A percentile compares a stretch with the other conserved stretches of the same genome.
phyloP scores from a whole-genome alignment of 192 early-diverging fungal species.

The Backusella sp. region DNA sequence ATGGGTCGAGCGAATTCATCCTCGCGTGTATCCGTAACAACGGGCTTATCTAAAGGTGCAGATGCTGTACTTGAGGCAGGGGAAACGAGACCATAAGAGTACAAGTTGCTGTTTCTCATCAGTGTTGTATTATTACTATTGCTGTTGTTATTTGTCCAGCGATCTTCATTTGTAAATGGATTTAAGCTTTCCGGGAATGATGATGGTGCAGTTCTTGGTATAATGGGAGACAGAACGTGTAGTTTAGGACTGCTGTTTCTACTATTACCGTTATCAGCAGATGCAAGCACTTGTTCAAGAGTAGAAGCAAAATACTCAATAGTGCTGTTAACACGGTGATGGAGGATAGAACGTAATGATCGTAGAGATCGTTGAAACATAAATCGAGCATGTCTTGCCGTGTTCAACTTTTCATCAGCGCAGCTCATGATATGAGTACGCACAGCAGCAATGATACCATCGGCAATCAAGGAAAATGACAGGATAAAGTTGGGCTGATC shows the following conservation, averaged over 20 bases:
- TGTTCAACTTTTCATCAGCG: background rate
- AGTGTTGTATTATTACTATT: background rate
- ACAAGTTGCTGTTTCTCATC: background rate
- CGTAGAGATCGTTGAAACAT: constrained; percentile 26
- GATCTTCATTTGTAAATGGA: background rate
- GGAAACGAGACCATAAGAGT: constrained; percentile 2
- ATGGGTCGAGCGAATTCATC: background rate
- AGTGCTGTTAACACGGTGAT: background rate
- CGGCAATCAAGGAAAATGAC: background rate
- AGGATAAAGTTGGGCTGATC: constrained; percentile 22
- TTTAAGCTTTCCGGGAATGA: background rate
- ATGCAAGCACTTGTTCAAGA: background rate
- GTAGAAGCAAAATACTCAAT: background rate
- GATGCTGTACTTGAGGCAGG: constrained; percentile 8
- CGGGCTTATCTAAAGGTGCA: background rate
- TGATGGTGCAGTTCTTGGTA: background rate
- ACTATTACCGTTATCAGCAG: background rate
- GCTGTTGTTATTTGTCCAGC: background rate
- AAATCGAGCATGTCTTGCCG: constrained; percentile 13
- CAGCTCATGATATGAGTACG: constrained; percentile 14
- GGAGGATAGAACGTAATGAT: constrained; percentile 9
- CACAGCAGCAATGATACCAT: constrained; percentile 7
- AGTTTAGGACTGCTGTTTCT: constrained; percentile 2
- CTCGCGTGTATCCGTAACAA: background rate
- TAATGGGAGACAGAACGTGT: constrained; percentile 3